A percentile compares a stretch with the other conserved stretches of the same genome.
phyloP scores from a whole-genome alignment of 2,329 filamentous ascomycete genomes.

The Aspergillus texensis region DNA sequence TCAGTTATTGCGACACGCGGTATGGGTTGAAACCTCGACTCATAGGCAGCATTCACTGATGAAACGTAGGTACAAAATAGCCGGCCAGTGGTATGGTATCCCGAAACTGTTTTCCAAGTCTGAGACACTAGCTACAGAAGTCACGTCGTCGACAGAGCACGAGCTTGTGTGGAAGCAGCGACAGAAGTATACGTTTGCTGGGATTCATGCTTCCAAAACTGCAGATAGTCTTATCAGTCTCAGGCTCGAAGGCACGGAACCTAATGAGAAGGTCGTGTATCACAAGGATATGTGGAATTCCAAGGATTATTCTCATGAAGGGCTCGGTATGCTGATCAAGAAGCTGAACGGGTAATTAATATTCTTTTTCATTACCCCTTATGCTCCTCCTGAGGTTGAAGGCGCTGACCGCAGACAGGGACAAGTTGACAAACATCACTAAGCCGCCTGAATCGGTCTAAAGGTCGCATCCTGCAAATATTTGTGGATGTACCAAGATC shows the following conservation, averaged over 20 bases:
- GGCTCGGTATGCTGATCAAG: constrained; percentile 13
- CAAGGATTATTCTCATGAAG: constrained; percentile 14
- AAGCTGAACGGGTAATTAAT: constrained; percentile 18
- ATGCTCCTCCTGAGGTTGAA: too few relatives aligned
- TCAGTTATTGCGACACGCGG: constrained; percentile 19
- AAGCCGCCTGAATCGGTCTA: constrained; percentile 8
- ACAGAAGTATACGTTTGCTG: constrained; percentile 11
- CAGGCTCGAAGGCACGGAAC: not conserved
- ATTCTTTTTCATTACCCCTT: too few relatives aligned
- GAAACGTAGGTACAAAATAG: constrained; percentile 9
- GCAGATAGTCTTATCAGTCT: constrained; percentile 16
- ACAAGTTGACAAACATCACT: constrained; percentile 15
- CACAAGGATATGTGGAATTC: constrained; percentile 19
- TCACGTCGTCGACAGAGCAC: constrained; percentile 1
- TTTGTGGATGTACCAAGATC: too few relatives aligned
- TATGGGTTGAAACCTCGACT: not conserved
- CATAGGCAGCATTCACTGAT: not conserved
- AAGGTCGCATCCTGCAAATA: too few relatives aligned
- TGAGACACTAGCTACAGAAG: constrained; percentile 15
- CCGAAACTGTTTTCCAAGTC: constrained; percentile 14
- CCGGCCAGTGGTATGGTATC: constrained; percentile 18
- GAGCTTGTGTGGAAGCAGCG: constrained; percentile 16
- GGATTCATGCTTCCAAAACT: constrained; percentile 6
- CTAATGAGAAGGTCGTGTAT: constrained; percentile 16
- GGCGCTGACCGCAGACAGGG: constrained; percentile 1